phyloP scores from a whole-genome alignment of 345 rosid species.

The Salix brachista region DNA sequence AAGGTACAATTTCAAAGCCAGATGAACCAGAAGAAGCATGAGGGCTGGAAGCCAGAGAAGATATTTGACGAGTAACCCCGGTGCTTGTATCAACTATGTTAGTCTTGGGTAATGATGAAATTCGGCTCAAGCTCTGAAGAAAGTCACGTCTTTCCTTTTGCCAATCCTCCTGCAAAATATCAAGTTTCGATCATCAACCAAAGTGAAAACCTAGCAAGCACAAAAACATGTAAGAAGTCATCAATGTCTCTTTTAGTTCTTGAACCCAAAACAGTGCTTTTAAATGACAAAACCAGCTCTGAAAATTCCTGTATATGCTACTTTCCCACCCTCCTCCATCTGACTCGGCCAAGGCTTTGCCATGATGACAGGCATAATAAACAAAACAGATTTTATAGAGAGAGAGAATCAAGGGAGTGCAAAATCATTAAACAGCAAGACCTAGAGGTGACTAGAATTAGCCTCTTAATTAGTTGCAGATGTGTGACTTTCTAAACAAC shows the following conservation, averaged over 20 bases:
- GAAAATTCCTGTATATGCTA: background rate
- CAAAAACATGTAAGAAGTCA: constrained; percentile 7
- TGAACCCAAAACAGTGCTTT: background rate
- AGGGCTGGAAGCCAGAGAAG: constrained; percentile 54
- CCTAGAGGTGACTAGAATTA: background rate
- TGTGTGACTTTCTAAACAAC: background rate
- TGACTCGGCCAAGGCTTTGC: background rate
- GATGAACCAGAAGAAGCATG: constrained; percentile 51
- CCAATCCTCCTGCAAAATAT: constrained; percentile 78
- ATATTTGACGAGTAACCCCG: constrained; percentile 50
- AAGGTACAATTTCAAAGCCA: constrained; percentile 59
- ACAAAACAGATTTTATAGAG: background rate
- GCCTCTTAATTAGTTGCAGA: background rate
- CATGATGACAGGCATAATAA: background rate
- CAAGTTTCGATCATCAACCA: constrained; percentile 9
- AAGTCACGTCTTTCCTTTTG: constrained; percentile 89
- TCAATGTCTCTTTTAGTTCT: constrained; percentile 1
- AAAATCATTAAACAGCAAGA: background rate
- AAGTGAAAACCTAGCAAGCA: constrained; percentile 6
- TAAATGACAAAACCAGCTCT: background rate
- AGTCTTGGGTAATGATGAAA: constrained; percentile 76
- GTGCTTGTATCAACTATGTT: constrained; percentile 43
- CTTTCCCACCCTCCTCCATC: background rate
- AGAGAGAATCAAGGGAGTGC: background rate
- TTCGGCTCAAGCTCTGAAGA: constrained; percentile 87